phyloP scores from a whole-genome alignment of 2,329 filamentous ascomycete genomes.

The Alternaria gansuensis region DNA sequence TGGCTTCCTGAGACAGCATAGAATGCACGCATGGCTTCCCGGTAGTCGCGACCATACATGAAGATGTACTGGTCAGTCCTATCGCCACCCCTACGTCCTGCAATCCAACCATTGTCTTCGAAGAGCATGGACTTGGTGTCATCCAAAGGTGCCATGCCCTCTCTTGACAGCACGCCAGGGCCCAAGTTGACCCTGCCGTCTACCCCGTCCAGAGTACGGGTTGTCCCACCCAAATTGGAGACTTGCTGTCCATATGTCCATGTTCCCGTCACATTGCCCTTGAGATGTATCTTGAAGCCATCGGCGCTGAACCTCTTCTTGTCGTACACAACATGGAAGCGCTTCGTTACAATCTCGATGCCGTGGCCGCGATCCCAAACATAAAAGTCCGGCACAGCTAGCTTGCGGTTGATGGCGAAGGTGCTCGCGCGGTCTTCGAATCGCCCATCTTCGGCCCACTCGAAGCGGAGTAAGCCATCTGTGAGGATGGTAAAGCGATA shows the following conservation, averaged over 20 bases:
- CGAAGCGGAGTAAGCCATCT: constrained; percentile 66
- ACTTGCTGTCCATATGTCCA: constrained; percentile 63
- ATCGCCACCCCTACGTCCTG: constrained; percentile 57
- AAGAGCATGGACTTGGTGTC: constrained; percentile 67
- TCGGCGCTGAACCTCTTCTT: constrained; percentile 63
- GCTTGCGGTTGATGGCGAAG: constrained; percentile 66
- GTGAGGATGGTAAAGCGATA: constrained; percentile 69
- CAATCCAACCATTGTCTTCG: constrained; percentile 62
- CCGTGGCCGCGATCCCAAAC: constrained; percentile 57
- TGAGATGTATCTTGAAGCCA: constrained; percentile 60
- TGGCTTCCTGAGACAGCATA: constrained; percentile 66
- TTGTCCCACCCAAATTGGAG: constrained; percentile 59
- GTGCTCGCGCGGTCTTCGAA: constrained; percentile 71
- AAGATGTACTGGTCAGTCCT: constrained; percentile 69
- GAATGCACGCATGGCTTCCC: constrained; percentile 62
- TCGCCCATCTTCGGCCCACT: constrained; percentile 67
- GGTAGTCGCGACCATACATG: constrained; percentile 66
- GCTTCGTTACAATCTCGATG: constrained; percentile 65
- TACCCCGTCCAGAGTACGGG: constrained; percentile 64
- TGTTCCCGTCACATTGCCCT: constrained; percentile 54
- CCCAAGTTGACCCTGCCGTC: constrained; percentile 63
- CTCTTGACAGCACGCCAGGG: constrained; percentile 61
- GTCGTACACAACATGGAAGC: constrained; percentile 67
- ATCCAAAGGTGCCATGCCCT: constrained; percentile 63
- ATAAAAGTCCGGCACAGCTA: constrained; percentile 60